Percentiles rank a stretch among this genome's conserved stretches.
Conservation (phyloP, 2,329 filamentous ascomycete genomes). For the Hypoxylon sp. region DNA sequence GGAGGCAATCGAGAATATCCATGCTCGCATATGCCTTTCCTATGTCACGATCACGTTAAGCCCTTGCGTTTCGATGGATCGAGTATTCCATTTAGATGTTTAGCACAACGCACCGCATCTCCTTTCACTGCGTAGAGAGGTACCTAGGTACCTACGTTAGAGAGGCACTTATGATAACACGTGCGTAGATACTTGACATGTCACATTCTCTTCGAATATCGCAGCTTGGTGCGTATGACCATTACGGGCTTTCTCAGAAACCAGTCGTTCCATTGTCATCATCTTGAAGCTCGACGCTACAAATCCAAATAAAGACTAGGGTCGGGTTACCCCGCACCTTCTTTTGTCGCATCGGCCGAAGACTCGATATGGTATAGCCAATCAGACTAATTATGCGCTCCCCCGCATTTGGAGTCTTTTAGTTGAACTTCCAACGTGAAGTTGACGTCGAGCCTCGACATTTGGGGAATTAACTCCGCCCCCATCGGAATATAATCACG, state of each 20-base stretch:
- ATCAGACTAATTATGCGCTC: background rate
- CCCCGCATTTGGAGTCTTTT: slow-evolving; percentile 17
- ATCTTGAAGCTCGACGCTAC: too few species aligned
- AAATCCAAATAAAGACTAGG: background rate
- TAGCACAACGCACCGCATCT: too few species aligned
- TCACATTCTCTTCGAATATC: too few species aligned
- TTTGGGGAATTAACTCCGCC: background rate
- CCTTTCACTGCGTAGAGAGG: too few species aligned
- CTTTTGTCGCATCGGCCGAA: background rate
- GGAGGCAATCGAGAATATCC: background rate
- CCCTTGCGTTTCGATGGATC: background rate
- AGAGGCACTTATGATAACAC: too few species aligned
- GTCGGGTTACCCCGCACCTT: slow-evolving; percentile 18
- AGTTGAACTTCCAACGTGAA: background rate
- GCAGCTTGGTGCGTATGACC: too few species aligned
- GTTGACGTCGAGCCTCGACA: slow-evolving; percentile 7
- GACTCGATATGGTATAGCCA: slow-evolving; percentile 7
- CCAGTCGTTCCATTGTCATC: too few species aligned
- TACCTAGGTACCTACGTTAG: too few species aligned
- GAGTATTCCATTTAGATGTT: background rate
- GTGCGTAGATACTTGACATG: too few species aligned
- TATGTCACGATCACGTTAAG: background rate
- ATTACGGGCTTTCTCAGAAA: too few species aligned
- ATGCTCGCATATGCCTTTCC: background rate
- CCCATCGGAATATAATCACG: background rate